phyloP scores from a whole-genome alignment of 345 rosid genomes.

The Gossypium sturtianum region DNA sequence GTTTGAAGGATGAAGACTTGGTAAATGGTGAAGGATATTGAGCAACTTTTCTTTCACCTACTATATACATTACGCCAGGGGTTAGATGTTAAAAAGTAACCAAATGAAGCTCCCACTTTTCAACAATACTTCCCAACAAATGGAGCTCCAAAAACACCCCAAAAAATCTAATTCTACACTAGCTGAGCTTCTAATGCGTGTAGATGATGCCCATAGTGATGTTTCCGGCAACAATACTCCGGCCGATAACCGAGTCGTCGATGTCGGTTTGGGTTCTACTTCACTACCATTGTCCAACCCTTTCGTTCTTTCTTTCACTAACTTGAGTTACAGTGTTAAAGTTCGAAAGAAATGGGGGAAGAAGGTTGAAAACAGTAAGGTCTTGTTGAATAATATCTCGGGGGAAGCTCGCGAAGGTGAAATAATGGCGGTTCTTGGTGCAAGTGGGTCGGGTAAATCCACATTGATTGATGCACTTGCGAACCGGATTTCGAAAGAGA shows the following conservation, averaged over 20 bases:
- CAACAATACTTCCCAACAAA: constrained; percentile 16
- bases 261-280: constrained; percentile 33
- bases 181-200: constrained; percentile 55
- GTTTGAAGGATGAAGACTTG: background rate
- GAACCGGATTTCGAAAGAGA: constrained; percentile 61
- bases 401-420: constrained; percentile 71
- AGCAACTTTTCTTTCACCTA: constrained; percentile 48
- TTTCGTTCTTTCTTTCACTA: constrained; percentile 65
- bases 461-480: constrained; percentile 91
- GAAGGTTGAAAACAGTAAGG: constrained; percentile 27
- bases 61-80: constrained; percentile 18
- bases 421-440: constrained; percentile 92
- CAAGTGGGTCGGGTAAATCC: constrained; percentile 93
- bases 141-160: constrained; percentile 41
- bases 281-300: constrained; percentile 45
- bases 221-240: constrained; percentile 16
- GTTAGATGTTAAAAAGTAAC: constrained; percentile 50
- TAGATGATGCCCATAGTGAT: constrained; percentile 47
- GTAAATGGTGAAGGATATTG: background rate
- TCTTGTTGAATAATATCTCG: constrained; percentile 45
- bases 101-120: constrained; percentile 49
- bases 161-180: constrained; percentile 37
- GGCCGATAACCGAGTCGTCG: constrained; percentile 25
- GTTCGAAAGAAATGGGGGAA: constrained; percentile 32
- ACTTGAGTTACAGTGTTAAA: constrained; percentile 69